Evolutionary conservation across 768 basidiomycete species (phyloP).

Genomic region (Lentinula aciculospora): DNA sequence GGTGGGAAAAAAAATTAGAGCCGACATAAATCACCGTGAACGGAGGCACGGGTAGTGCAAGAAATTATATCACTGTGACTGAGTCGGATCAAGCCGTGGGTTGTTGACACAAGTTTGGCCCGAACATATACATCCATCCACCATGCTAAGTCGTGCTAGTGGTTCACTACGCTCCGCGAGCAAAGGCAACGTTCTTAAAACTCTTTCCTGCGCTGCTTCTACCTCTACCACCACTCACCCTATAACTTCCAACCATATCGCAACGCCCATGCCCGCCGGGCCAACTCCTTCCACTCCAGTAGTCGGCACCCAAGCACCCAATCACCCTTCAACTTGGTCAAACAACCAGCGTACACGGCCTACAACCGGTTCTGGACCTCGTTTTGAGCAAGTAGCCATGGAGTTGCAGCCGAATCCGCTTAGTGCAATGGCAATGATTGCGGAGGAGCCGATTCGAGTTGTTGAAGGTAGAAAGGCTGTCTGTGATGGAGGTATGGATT

Average conservation of each 20-base stretch:
- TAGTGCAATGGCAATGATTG: conserved; percentile 88
- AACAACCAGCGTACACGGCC: conserved; percentile 73
- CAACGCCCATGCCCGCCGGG: conserved; percentile 4
- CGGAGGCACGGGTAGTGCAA: neutral
- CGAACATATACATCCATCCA: neutral
- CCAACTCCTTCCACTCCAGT: conserved; percentile 24
- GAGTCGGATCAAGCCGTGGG: neutral
- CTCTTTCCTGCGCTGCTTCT: conserved; percentile 3
- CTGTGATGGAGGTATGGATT: conserved; percentile 88
- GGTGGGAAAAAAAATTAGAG: no score
- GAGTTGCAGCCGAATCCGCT: conserved; percentile 84
- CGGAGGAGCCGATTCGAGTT: conserved; percentile 77
- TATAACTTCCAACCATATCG: conserved; percentile 8
- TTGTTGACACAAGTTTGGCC: neutral
- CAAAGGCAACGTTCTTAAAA: neutral
- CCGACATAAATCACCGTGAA: no score
- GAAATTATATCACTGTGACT: no score
- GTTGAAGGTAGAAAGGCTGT: conserved; percentile 80
- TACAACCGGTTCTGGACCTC: conserved; percentile 52
- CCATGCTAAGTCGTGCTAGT: conserved; percentile 1
- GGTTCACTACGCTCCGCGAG: neutral
- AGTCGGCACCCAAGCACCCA: conserved; percentile 68
- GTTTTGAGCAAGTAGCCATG: conserved; percentile 91
- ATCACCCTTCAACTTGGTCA: conserved; percentile 80
- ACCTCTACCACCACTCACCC: conserved; percentile 9